A percentile compares a stretch with the other conserved stretches of the same genome.
These are phyloP conservation scores for Rhizopus stolonifer DNA, from an alignment of 371 early-diverging fungal species.

Conservation along the genomic window DNA sequence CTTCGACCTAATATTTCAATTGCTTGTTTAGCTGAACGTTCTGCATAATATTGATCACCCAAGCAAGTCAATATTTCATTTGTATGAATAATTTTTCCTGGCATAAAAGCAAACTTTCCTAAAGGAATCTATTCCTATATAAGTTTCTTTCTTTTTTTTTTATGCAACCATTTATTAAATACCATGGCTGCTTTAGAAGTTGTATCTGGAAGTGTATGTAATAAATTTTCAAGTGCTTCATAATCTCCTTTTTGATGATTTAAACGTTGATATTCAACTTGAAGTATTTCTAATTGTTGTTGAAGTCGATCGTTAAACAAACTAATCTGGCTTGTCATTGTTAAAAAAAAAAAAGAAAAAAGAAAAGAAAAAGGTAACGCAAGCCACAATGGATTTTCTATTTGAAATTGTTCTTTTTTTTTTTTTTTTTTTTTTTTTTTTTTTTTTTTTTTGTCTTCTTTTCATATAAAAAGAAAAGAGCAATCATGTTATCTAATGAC, in stretches of 20 bases:
- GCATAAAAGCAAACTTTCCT: conserved; percentile 87
- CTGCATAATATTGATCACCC: conserved; percentile 92
- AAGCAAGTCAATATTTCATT: conserved; percentile 84
- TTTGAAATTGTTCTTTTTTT: background rate
- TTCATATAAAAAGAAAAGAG: background rate
- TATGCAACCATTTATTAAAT: too few species aligned
- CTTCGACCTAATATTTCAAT: conserved; percentile 69
- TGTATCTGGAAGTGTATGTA: conserved; percentile 54
- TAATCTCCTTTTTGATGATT: conserved; percentile 56
- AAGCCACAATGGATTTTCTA: conserved; percentile 10
- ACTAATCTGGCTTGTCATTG: conserved; percentile 13
- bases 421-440: background rate
- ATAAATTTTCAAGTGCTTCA: conserved; percentile 47
- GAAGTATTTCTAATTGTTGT: conserved; percentile 13
- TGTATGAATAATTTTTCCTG: conserved; percentile 84
- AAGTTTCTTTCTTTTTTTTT: too few species aligned
- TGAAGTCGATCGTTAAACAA: conserved; percentile 13
- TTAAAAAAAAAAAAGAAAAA: background rate
- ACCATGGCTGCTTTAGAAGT: conserved; percentile 58
- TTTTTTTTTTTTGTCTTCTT: background rate
- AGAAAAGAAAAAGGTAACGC: conserved; percentile 2
- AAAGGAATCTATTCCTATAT: conserved; percentile 61
- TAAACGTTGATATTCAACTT: conserved; percentile 26
- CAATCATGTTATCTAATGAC: background rate
- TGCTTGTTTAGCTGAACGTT: conserved; percentile 79